phyloP scores from a whole-genome alignment of 2,329 filamentous ascomycete species.

The Aspergillus tubingensis region DNA sequence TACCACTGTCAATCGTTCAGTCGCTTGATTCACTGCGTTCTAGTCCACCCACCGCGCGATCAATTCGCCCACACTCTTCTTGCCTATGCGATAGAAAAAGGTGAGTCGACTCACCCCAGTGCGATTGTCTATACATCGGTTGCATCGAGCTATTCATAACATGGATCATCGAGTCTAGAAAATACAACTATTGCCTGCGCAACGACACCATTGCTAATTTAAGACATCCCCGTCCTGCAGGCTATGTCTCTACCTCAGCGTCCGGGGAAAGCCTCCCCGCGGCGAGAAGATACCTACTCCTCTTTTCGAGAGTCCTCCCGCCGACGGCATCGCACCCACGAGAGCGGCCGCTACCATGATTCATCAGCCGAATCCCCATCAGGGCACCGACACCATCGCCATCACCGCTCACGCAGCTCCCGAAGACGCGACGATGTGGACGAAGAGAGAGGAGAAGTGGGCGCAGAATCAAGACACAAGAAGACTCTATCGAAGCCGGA shows the following conservation, averaged over 20 bases:
- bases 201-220: not conserved
- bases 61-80: not conserved
- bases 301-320: slow-evolving; percentile 69
- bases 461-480: slow-evolving; percentile 66
- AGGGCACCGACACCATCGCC: slow-evolving; percentile 41
- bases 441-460: slow-evolving; percentile 55
- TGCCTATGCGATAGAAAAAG: not conserved
- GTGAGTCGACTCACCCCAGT: not conserved
- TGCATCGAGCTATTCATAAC: no score
- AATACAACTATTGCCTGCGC: not conserved
- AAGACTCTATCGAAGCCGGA: slow-evolving; percentile 88
- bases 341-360: slow-evolving; percentile 58
- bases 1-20: not conserved
- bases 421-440: slow-evolving; percentile 48
- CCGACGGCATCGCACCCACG: slow-evolving; percentile 70
- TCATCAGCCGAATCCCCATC: slow-evolving; percentile 34
- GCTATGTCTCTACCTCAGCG: slow-evolving; percentile 58
- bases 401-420: slow-evolving; percentile 48
- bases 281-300: slow-evolving; percentile 60
- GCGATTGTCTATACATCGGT: no score
- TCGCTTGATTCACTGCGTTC: not conserved
- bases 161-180: not conserved
- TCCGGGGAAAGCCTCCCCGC: slow-evolving; percentile 64
- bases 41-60: not conserved
- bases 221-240: not conserved